A percentile compares a stretch with the other conserved stretches of the same genome.
These are phyloP conservation scores for Xylaria sp. DNA, from an alignment of 2,329 filamentous ascomycete genomes.

Conservation along the genomic window DNA sequence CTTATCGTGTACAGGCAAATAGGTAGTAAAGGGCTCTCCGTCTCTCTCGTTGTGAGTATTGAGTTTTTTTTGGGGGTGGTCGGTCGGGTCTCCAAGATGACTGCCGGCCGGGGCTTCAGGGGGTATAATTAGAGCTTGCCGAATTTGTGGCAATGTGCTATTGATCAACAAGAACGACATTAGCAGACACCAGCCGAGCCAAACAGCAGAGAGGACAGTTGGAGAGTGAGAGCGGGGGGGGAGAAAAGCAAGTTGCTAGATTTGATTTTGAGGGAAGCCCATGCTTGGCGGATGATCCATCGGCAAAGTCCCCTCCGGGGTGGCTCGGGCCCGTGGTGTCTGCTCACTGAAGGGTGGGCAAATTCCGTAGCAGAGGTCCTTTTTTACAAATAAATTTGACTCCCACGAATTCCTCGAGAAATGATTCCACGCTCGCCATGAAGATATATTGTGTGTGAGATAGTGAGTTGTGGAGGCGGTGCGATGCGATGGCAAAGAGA, in stretches of 20 bases:
- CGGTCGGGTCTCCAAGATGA: neutral
- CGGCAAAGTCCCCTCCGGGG: constrained; percentile 15
- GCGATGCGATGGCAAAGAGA: neutral
- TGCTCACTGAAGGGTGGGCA: neutral
- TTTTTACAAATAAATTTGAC: neutral
- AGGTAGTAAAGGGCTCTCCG: too few relatives aligned
- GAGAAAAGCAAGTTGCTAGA: neutral
- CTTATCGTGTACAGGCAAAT: neutral
- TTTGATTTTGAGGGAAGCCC: neutral
- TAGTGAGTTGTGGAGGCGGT: neutral
- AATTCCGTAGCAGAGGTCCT: neutral
- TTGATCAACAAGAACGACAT: neutral
- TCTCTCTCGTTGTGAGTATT: too few relatives aligned
- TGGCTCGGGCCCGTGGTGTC: constrained; percentile 2
- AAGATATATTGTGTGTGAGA: neutral
- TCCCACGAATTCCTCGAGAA: neutral
- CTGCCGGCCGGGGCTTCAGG: constrained; percentile 16
- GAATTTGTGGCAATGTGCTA: neutral
- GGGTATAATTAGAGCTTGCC: neutral
- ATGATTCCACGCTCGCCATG: neutral
- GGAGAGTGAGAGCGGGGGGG: neutral
- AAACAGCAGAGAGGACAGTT: neutral
- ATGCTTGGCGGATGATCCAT: constrained; percentile 23
- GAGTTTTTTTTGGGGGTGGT: neutral
- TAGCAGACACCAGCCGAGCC: neutral